phyloP scores from a whole-genome alignment of 2,329 filamentous ascomycete genomes.

The Claviceps maximensis region DNA sequence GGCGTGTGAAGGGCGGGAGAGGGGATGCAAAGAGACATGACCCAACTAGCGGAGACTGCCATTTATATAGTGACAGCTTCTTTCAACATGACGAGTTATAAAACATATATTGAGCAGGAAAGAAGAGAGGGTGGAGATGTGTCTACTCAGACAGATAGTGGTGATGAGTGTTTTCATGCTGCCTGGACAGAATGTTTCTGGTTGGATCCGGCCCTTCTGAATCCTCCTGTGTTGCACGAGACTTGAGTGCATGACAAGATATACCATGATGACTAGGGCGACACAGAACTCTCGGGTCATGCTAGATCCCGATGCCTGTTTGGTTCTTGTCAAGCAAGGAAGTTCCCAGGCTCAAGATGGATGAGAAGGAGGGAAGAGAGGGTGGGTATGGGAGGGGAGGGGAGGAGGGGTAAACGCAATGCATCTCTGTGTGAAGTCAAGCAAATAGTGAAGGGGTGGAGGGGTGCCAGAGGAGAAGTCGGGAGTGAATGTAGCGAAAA shows the following conservation, averaged over 20 bases:
- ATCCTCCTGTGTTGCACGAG: slow-evolving; percentile 5
- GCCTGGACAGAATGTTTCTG: not conserved
- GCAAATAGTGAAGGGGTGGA: slow-evolving; percentile 1
- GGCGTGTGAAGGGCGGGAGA: not conserved
- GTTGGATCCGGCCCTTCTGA: slow-evolving; percentile 2
- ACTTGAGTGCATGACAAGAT: slow-evolving; percentile 5
- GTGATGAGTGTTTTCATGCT: not conserved
- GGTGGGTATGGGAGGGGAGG: too few species aligned
- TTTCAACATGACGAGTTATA: not conserved
- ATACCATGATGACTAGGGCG: not conserved
- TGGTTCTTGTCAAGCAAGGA: not conserved
- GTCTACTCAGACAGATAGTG: not conserved
- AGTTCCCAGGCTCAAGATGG: not conserved
- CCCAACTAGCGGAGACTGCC: not conserved
- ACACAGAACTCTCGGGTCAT: not conserved
- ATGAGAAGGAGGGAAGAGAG: not conserved
- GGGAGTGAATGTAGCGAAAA: slow-evolving; percentile 1
- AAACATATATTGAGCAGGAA: not conserved
- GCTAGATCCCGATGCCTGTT: not conserved
- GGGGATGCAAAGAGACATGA: not conserved
- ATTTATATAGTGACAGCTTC: not conserved
- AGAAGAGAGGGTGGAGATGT: not conserved
- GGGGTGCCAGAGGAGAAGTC: not conserved
- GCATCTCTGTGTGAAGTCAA: not conserved
- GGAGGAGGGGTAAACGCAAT: not conserved